Base-by-base conservation (phyloP, 1,139 yeast genomes). In the Saccharomycopsis phalli region DNA sequence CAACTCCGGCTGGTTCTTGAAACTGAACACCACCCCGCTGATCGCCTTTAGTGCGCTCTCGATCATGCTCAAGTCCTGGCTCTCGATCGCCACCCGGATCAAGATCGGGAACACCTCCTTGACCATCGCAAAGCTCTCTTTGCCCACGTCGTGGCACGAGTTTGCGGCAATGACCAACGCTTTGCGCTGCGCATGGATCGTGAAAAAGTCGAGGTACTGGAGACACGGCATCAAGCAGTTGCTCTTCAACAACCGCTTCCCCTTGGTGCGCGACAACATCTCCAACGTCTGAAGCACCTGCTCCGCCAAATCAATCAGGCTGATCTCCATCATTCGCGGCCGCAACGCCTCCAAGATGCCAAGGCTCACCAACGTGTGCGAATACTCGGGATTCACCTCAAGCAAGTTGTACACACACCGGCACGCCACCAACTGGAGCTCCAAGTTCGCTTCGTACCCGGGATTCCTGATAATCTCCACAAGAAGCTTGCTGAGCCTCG, bases 221-320 rank as follows among this genome's bases (percentile, higher is more conserved):
- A 91, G 59, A 49, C 86, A 79, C 0, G 86, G 76, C 3, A 69
- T 62, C 18, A 88, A 59, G 5, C 93, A 82, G 29, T 82, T 79
- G 44, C 75, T 69, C 13, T 63, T 54, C 37, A 80, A 59, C 21
- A 81, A 67, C 29, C 64, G 68, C 38, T 62, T 57, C 2, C 78
- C 71, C 6, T 71, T 65, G 32, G 71, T 69, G 45, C 78, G 62
- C 1, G 87, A 76, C 10, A 81, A 72, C 60, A 75, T 67, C 55
- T 81, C 88, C 41, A 81, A 61, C 0, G 93, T 78, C 50, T 81
- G 88, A 34, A 91, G 62, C 0, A 91, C 88, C 58, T 88, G 96
- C 56, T 91, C 98, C 0, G 96, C 94, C 45, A 91, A 65, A 57
- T 91, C 98, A 41, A 91, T 88, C 56, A 75, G 87, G 44, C 77